Base-by-base conservation (phyloP, 768 basidiomycete species). In the Suillus alpinus region DNA sequence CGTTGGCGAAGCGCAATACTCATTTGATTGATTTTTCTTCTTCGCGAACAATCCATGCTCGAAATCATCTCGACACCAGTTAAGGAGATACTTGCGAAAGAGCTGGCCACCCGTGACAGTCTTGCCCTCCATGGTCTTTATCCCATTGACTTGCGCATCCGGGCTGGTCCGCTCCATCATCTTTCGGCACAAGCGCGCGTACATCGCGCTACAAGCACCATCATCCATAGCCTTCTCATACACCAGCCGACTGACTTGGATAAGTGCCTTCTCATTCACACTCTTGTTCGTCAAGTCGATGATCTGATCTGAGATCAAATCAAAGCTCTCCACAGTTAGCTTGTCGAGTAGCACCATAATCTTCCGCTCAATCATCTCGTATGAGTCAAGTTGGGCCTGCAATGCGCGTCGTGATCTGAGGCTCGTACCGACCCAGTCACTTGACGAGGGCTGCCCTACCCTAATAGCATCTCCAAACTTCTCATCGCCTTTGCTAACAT, bases 201-300 rank as follows among this genome's bases (percentile, higher is more conserved):
- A 98, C 94, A 98, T 98, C 79, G 92, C 90, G 3, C 93, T 95
- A 90, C 93, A 95, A 7, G 88, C 86, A n/a, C n/a, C n/a, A 47
- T 97, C 95, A 73, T 97, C 95, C 7, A 93, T 97, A 10, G 95
- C 95, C 81, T 95, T 97, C 75, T 97, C 95, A 74, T 96, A 97
- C 39, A 98, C 92, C 56, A 97, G 88, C 60, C 89, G 86, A 75
- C 96, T 98, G 72, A 98, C 95, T 67, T 95, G 92, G 68, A 96
- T 96, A 62, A 98, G 86, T 4, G 94, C 93, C 72, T 86, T 91
- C 81, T 98, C 94, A 68, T 88, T 85, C 79, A 89, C 88, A 4
- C 89, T 92, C 78, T 86, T 92, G 83, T 97, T 95, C 36, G 94
- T 95, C 93, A 94, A 98, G 12, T 83, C 75, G 65, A 98, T 89